A percentile compares a stretch with the other conserved stretches of the same genome.
Evolutionary conservation across 2,329 filamentous ascomycete genomes (phyloP).

Genomic region (Penicillium carneum): DNA sequence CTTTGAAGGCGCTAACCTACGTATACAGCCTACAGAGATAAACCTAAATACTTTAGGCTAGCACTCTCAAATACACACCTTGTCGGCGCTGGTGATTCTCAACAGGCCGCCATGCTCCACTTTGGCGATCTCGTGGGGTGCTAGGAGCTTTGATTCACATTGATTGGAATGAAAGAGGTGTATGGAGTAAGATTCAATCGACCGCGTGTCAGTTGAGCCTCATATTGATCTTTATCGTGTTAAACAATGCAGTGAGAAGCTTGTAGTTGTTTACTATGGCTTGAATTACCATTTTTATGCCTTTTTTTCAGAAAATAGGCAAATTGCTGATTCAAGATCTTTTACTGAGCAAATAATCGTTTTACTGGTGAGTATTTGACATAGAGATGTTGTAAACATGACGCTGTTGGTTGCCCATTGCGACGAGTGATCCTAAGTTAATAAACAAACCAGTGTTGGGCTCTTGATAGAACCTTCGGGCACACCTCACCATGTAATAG

Average conservation of each 20-base stretch:
- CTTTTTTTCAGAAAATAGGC: not conserved
- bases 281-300: not conserved
- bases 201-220: not conserved
- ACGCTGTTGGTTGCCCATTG: conserved; percentile 33
- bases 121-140: conserved; percentile 18
- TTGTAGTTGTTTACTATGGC: not conserved
- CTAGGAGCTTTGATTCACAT: conserved; percentile 1
- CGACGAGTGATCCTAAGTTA: conserved; percentile 23
- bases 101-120: conserved; percentile 9
- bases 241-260: not conserved
- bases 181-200: not conserved
- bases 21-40: fast-evolving
- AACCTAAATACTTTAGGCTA: not conserved
- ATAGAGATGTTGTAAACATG: not conserved
- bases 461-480: conserved; percentile 20
- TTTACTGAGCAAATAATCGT: not conserved
- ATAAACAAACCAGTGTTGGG: conserved; percentile 30
- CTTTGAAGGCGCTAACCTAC: no score
- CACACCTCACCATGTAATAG: conserved; percentile 20
- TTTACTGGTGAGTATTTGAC: not conserved
- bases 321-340: no score
- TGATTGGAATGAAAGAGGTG: conserved; percentile 7
- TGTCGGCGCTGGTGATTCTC: not conserved
- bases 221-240: not conserved
- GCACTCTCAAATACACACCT: not conserved